Evolutionary conservation across 306 rosid genomes (phyloP).

Genomic region (Arachis hypogaea): DNA sequence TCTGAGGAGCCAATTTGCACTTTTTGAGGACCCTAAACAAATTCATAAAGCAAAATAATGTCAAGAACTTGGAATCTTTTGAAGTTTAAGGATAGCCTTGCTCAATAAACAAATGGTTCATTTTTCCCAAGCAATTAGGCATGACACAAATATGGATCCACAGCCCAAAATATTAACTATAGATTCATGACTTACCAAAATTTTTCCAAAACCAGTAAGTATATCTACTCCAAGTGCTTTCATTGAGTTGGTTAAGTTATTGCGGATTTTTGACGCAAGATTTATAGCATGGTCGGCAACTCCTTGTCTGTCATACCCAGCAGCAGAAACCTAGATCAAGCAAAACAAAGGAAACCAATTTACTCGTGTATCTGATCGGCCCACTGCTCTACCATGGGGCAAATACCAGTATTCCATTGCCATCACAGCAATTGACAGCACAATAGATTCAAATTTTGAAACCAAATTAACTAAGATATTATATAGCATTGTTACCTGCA

Average conservation of each 20-base stretch:
- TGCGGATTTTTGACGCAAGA: constrained; percentile 92
- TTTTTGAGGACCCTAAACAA: constrained; percentile 83
- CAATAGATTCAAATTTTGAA: constrained; percentile 14
- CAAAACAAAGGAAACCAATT: constrained; percentile 16
- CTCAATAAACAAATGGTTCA: constrained; percentile 17
- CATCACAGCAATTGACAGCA: background rate
- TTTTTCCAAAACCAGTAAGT: constrained; percentile 83
- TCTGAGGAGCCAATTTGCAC: constrained; percentile 86
- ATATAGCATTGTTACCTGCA: constrained; percentile 61
- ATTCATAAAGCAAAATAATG: constrained; percentile 38
- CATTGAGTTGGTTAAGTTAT: constrained; percentile 84
- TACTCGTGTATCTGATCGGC: background rate
- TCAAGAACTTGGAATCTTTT: background rate
- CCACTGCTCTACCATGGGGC: constrained; percentile 7
- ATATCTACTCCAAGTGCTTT: constrained; percentile 98
- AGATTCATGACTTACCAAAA: constrained; percentile 62
- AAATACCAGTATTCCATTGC: background rate
- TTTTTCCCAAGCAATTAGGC: constrained; percentile 17
- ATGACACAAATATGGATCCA: constrained; percentile 7
- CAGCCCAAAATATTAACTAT: constrained; percentile 7
- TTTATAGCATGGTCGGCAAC: constrained; percentile 98
- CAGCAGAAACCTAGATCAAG: constrained; percentile 71
- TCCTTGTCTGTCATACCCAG: constrained; percentile 94
- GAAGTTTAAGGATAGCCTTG: constrained; percentile 23
- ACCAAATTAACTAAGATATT: constrained; percentile 8